phyloP scores from a whole-genome alignment of 1,284 basidiomycete species.

The Heterobasidion occidentale region DNA sequence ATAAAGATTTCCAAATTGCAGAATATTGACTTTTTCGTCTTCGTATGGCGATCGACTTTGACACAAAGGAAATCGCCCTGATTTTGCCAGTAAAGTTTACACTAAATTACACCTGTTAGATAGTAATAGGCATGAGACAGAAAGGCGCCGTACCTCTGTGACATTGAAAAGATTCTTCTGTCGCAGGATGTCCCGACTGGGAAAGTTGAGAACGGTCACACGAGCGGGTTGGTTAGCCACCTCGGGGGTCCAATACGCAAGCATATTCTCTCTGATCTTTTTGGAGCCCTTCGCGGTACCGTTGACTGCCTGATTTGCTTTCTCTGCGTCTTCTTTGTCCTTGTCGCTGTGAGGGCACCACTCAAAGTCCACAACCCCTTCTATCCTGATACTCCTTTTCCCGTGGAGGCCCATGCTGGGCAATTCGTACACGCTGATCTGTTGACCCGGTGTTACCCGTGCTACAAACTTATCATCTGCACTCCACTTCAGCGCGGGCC shows the following conservation, averaged over 20 bases:
- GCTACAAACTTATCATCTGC: conserved; percentile 95
- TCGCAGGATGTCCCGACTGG: conserved; percentile 77
- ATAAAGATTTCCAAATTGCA: conserved; percentile 99
- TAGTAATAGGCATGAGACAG: conserved; percentile 1
- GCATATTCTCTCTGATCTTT: conserved; percentile 83
- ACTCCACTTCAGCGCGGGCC: conserved; percentile 98
- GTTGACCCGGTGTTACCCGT: conserved; percentile 81
- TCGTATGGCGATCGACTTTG: conserved; percentile 98
- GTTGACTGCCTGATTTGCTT: conserved; percentile 28
- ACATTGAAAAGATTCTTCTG: conserved; percentile 99
- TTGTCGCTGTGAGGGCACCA: conserved; percentile 95
- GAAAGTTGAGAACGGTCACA: conserved; percentile 89
- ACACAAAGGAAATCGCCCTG: conserved; percentile 99
- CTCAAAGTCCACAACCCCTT: conserved; percentile 97
- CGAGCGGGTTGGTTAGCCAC: conserved; percentile 95
- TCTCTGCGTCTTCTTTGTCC: conserved; percentile 72
- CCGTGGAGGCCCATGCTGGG: conserved; percentile 93
- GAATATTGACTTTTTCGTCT: conserved; percentile 98
- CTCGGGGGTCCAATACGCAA: conserved; percentile 98
- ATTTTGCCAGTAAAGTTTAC: conserved; percentile 98
- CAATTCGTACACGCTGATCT: conserved; percentile 95
- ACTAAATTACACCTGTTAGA: conserved; percentile 40
- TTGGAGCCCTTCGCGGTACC: conserved; percentile 38
- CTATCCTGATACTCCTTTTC: conserved; percentile 97
- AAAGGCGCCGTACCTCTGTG: conserved; percentile 65